Evolutionary conservation across 192 early-diverging fungal genomes (phyloP).

Genomic region (Cetraspora pellucida): DNA sequence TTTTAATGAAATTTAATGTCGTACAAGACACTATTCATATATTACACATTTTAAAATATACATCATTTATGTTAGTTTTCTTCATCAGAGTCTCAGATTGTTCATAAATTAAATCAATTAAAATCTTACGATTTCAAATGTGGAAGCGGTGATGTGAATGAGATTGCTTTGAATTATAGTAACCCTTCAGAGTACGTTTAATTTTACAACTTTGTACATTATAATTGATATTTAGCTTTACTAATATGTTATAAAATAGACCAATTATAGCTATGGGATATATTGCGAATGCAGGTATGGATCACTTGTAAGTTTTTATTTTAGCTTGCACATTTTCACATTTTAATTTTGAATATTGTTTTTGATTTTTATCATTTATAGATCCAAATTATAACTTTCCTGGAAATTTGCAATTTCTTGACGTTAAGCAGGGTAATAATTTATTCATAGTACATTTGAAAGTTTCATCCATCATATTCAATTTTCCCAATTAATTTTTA

Average conservation of each 20-base stretch:
- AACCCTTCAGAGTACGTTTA: not conserved
- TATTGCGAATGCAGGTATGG: not conserved
- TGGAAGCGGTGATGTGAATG: not conserved
- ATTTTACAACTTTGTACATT: not conserved
- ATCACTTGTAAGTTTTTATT: too few species aligned
- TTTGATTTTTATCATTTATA: too few species aligned
- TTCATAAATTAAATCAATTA: not conserved
- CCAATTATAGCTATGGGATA: not conserved
- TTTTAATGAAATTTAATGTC: too few species aligned
- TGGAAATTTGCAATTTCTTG: not conserved
- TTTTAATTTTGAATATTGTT: too few species aligned
- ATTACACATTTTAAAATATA: not conserved
- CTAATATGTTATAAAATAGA: not conserved
- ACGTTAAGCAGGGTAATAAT: not conserved
- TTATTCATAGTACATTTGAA: not conserved
- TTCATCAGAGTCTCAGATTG: not conserved
- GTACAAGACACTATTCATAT: too few species aligned
- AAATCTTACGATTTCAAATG: not conserved
- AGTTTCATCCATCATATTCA: not conserved
- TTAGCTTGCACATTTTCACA: too few species aligned
- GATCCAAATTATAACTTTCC: not conserved
- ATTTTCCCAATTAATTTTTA: not conserved
- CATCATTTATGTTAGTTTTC: not conserved
- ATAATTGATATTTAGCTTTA: not conserved
- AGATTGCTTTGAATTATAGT: not conserved